Evolutionary conservation across 495 filamentous ascomycete genomes (phyloP).

Genomic region (Lepraria neglecta): DNA sequence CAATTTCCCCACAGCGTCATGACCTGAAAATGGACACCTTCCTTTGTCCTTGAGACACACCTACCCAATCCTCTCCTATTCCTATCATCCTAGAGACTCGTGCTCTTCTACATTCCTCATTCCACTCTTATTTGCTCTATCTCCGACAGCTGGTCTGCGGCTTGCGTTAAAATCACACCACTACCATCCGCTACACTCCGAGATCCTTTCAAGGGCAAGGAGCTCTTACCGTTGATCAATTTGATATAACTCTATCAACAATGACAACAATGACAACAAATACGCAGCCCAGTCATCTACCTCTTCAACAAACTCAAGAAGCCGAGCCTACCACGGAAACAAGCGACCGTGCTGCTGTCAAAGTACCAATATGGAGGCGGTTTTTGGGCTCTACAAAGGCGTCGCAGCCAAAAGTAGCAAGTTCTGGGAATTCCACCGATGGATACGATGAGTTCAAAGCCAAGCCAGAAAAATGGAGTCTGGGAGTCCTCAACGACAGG

Average conservation of each 20-base stretch:
- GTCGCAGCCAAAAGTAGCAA: not conserved
- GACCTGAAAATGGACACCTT: not conserved
- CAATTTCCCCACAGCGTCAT: not conserved
- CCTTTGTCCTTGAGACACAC: not conserved
- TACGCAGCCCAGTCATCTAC: not conserved
- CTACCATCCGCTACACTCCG: not conserved
- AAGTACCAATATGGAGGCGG: conserved; percentile 13
- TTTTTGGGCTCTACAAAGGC: conserved; percentile 11
- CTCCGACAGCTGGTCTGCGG: not conserved
- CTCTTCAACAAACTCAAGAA: not conserved
- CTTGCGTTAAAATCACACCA: not conserved
- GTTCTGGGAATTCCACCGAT: conserved; percentile 15
- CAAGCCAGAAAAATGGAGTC: conserved; percentile 51
- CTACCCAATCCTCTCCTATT: not conserved
- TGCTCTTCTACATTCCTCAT: not conserved
- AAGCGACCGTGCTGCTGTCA: not conserved
- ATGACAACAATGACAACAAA: conserved; percentile 6
- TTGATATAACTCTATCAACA: not conserved
- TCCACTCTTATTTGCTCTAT: not conserved
- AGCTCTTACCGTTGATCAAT: not conserved
- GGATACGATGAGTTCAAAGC: conserved; percentile 22
- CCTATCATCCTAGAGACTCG: not conserved
- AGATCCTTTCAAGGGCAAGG: not conserved
- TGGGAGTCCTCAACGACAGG: conserved; percentile 79
- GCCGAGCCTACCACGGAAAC: not conserved